phyloP scores from a whole-genome alignment of 106 monocot species.

The Dioscorea dumetorum region DNA sequence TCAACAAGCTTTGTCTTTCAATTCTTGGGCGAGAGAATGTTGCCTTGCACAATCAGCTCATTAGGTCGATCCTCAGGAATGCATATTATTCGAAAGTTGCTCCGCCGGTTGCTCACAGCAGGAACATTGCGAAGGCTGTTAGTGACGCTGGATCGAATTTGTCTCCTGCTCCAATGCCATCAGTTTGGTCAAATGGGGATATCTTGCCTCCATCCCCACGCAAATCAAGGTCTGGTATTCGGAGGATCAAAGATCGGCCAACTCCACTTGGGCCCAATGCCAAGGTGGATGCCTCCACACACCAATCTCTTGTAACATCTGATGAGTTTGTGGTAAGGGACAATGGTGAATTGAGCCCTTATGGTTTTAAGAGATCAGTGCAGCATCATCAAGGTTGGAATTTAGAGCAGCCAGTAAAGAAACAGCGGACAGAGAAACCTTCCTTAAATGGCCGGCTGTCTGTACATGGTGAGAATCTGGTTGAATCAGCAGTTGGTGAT shows the following conservation, averaged over 20 bases:
- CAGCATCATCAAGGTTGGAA: constrained; percentile 10
- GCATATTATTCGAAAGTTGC: constrained; percentile 37
- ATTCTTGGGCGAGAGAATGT: constrained; percentile 46
- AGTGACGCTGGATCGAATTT: constrained; percentile 7
- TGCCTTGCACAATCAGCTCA: constrained; percentile 46
- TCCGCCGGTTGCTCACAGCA: constrained; percentile 12
- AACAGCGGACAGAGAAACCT: constrained; percentile 16
- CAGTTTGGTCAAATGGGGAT: constrained; percentile 42
- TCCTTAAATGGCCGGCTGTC: constrained; percentile 4
- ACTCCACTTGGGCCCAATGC: constrained; percentile 46
- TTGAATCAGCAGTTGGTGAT: constrained; percentile 9
- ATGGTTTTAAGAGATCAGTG: constrained; percentile 36
- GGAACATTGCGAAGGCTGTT: constrained; percentile 1
- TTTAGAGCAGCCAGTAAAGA: constrained; percentile 29
- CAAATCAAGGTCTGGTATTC: constrained; percentile 17
- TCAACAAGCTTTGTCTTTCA: constrained; percentile 43
- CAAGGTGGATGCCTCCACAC: constrained; percentile 15
- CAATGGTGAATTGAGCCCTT: constrained; percentile 26
- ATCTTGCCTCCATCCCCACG: constrained; percentile 30
- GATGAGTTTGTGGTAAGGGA: constrained; percentile 12
- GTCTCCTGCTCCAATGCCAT: constrained; percentile 1
- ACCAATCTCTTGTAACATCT: constrained; percentile 1
- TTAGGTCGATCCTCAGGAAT: constrained; percentile 54
- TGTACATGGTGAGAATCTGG: constrained; percentile 1
- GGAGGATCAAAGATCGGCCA: constrained; percentile 31